These are phyloP conservation scores for Neofusicoccum parvum DNA, from an alignment of 2,329 filamentous ascomycete species.

Conservation along the genomic window DNA sequence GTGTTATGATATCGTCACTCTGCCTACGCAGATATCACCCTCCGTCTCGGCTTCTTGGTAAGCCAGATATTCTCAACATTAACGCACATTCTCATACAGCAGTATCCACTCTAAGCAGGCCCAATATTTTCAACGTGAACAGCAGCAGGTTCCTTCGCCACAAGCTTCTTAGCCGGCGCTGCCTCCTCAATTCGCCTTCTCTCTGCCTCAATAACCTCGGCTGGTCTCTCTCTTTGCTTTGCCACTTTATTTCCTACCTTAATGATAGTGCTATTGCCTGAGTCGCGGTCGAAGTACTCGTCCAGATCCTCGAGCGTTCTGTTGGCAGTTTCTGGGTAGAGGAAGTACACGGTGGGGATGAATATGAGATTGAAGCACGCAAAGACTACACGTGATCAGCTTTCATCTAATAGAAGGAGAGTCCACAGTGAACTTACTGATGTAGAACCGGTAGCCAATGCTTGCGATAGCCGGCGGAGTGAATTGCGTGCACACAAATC, in stretches of 20 bases:
- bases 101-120: neutral
- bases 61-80: no score
- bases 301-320: slow-evolving; percentile 34
- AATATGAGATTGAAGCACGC: slow-evolving; percentile 31
- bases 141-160: neutral
- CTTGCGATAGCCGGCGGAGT: slow-evolving; percentile 48
- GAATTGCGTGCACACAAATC: slow-evolving; percentile 49
- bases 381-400: slow-evolving; percentile 28
- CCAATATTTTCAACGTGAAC: neutral
- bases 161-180: neutral
- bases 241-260: slow-evolving; percentile 27
- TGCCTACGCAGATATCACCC: no score
- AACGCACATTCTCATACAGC: no score
- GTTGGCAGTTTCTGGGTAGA: slow-evolving; percentile 33
- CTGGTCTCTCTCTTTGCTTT: slow-evolving; percentile 27
- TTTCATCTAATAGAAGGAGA: no score
- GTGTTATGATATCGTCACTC: no score
- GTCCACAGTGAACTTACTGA: slow-evolving; percentile 10
- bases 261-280: slow-evolving; percentile 24
- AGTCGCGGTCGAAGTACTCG: slow-evolving; percentile 27
- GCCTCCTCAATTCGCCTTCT: slow-evolving; percentile 23
- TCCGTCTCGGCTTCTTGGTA: no score
- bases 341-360: slow-evolving; percentile 29
- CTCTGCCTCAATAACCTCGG: slow-evolving; percentile 29
- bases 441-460: slow-evolving; percentile 47